Base-by-base conservation (phyloP, 176 grass and related monocot genomes). In the Cenchrus fungigraminus region DNA sequence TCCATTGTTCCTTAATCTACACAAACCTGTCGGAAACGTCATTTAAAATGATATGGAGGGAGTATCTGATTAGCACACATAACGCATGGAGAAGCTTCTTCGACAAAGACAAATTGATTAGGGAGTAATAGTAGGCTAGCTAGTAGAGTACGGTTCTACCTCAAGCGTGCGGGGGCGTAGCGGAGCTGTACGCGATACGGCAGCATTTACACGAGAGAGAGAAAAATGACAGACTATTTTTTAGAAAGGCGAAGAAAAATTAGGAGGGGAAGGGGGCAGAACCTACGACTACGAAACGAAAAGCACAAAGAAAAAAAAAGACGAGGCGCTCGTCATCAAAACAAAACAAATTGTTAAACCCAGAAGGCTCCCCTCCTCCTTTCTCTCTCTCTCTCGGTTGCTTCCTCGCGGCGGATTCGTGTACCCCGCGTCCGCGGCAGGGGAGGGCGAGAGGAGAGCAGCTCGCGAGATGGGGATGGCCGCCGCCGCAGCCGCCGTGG, bases 331-430 rank as follows among this genome's bases (percentile, higher is more conserved):
- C 71, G 12, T 25, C 68, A 73, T 13, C 68, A 49, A 51, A 51
- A 40, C 37, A 40, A 54, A 54, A 56, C 54, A 56, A 53, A 10
- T 32, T 13, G 6, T 7, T 3, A 5, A 31, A 75, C 28, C n/a
- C 44, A 22, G 20, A 51, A 43, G 54, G 29, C 15, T 16, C 14
- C 62, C 19, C 44, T 53, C 2, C 4, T 2, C 34, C 67, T 44
- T 1, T 53, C 11, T 20, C 20, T 34, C 45, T 13, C 66, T 3
- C 57, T 9, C 54, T 78, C 76, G 56, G 65, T 67, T 79, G 67
- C 68, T 79, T 87, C 74, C 73, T 31, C 58, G 37, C 78, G 51
- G 80, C 53, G 34, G 78, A 47, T 78, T 79, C 83, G 79, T 47
- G 57, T 52, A 19, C 52, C 77, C 68, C 8, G 58, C 20, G 22